phyloP scores from a whole-genome alignment of 176 grass and related monocot genomes.

The Saccharum officinarum region DNA sequence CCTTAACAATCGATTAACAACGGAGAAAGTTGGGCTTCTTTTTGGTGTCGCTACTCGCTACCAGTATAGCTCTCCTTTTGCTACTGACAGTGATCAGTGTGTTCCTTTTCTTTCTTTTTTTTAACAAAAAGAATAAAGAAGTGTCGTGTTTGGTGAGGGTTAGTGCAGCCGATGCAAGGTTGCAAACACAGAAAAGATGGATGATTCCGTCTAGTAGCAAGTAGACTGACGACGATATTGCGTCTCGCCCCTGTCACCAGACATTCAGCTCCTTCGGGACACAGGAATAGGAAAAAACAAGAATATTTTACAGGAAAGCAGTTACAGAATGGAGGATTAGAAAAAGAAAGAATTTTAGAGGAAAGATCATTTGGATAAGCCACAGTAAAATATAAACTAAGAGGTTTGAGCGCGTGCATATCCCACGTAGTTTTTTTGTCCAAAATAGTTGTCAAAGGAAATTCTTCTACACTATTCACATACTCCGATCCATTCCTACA shows the following conservation, averaged over 20 bases:
- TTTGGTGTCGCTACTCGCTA: neutral
- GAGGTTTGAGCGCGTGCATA: too few relatives aligned
- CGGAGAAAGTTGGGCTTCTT: neutral
- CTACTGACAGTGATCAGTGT: neutral
- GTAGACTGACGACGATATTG: constrained; percentile 11
- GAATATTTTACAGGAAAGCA: too few relatives aligned
- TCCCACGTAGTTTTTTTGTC: too few relatives aligned
- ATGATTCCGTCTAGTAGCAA: neutral
- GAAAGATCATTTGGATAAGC: too few relatives aligned
- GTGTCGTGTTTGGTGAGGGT: neutral
- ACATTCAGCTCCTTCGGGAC: neutral
- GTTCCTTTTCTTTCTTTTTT: neutral
- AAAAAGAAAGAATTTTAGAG: too few relatives aligned
- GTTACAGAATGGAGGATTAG: too few relatives aligned
- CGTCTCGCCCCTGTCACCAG: constrained; percentile 1
- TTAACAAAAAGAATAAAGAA: neutral
- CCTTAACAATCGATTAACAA: neutral
- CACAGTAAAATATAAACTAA: too few relatives aligned
- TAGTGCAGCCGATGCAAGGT: neutral
- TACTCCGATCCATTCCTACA: too few relatives aligned
- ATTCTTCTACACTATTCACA: too few relatives aligned
- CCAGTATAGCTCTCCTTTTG: neutral
- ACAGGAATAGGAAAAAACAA: too few relatives aligned
- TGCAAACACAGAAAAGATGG: neutral
- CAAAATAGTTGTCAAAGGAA: too few relatives aligned